Conservation (phyloP, 495 filamentous ascomycete genomes). For the Penicillium tannophilum region DNA sequence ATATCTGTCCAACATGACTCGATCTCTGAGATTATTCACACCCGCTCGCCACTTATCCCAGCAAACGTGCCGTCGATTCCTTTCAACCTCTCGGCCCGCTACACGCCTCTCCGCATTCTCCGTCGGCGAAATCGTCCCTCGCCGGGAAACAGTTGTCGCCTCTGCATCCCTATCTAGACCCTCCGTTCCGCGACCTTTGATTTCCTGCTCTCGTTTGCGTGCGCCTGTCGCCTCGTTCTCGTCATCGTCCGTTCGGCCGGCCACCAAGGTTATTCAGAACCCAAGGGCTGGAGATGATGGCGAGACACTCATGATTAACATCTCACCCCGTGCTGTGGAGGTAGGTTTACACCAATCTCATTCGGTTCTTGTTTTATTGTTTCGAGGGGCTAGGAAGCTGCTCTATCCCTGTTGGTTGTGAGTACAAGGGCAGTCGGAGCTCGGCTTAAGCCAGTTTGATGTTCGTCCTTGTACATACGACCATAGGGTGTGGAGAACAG, state of each 20-base stretch:
- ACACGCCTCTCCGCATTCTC: conserved; percentile 41
- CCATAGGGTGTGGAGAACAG: conserved; percentile 55
- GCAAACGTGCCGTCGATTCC: conserved; percentile 20
- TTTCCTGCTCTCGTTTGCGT: conserved; percentile 3
- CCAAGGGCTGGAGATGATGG: conserved; percentile 63
- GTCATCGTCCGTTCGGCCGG: conserved; percentile 31
- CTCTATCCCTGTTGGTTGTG: neutral
- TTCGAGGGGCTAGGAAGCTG: conserved; percentile 11
- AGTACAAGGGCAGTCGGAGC: neutral
- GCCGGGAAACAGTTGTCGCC: conserved; percentile 15
- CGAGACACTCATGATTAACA: conserved; percentile 76
- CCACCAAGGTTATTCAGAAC: conserved; percentile 39
- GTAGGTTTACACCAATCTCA: conserved; percentile 49
- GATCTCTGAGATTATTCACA: conserved; percentile 26
- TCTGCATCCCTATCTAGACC: conserved; percentile 5
- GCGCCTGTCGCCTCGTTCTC: conserved; percentile 34
- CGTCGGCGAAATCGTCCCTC: conserved; percentile 23
- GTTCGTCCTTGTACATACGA: conserved; percentile 39
- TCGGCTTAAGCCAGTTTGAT: conserved; percentile 18
- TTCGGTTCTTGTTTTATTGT: conserved; percentile 12
- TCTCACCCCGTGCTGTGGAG: conserved; percentile 78
- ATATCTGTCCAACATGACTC: conserved; percentile 30
- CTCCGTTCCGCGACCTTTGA: neutral
- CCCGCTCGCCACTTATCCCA: conserved; percentile 29
- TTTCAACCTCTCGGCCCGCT: conserved; percentile 33